Percentiles rank a stretch among this genome's conserved stretches.
phyloP scores from a whole-genome alignment of 164 flowering plant species.

The Magnolia sinica region DNA sequence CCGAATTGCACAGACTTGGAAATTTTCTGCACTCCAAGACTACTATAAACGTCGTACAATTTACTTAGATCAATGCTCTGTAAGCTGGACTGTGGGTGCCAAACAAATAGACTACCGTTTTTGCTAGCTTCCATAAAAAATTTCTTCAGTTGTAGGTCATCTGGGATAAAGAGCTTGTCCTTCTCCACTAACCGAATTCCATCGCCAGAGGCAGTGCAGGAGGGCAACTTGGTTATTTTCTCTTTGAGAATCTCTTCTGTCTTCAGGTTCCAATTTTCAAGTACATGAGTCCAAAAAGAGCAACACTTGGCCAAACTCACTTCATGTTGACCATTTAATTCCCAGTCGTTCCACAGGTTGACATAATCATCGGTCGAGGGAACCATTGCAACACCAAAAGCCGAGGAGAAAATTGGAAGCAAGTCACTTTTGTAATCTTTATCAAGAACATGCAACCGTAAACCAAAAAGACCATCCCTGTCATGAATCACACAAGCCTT shows the following conservation, averaged over 20 bases:
- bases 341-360: constrained; percentile 20
- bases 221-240: constrained; percentile 11
- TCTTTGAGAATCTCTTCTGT: constrained; percentile 3
- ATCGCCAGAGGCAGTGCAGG: background rate
- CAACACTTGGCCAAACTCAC: constrained; percentile 4
- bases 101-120: constrained; percentile 9
- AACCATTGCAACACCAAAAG: constrained; percentile 16
- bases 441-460: constrained; percentile 13
- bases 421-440: constrained; percentile 10
- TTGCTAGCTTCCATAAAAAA: background rate
- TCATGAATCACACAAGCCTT: constrained; percentile 15
- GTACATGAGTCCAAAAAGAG: constrained; percentile 12
- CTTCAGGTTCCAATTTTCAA: constrained; percentile 5
- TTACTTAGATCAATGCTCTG: constrained; percentile 2
- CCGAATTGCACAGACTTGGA: constrained; percentile 7
- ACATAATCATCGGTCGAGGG: constrained; percentile 17
- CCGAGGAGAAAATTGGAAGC: constrained; percentile 12
- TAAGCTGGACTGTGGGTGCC: constrained; percentile 1
- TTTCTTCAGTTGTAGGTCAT: constrained; percentile 10
- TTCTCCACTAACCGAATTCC: constrained; percentile 2
- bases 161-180: constrained; percentile 2
- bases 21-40: constrained; percentile 9
- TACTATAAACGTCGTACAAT: constrained; percentile 6
- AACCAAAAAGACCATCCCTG: constrained; percentile 4
- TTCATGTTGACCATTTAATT: background rate